phyloP scores from a whole-genome alignment of 106 monocot species.

The Iris macrosiphon region DNA sequence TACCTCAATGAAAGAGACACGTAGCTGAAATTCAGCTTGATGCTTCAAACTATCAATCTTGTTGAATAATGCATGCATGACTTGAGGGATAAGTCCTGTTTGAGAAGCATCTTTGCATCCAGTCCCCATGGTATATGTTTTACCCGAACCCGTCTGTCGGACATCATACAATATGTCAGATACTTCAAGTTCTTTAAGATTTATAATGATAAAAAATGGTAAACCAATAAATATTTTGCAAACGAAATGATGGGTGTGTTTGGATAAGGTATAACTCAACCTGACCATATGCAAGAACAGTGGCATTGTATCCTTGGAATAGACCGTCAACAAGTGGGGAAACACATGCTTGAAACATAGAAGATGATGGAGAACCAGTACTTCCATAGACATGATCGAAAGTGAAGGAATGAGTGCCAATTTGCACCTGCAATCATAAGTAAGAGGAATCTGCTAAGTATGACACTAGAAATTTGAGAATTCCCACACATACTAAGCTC shows the following conservation, averaged over 20 bases:
- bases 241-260: background rate
- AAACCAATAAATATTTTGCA: background rate
- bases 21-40: slow-evolving; percentile 84
- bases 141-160: slow-evolving; percentile 99
- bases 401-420: slow-evolving; percentile 92
- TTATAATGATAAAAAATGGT: background rate
- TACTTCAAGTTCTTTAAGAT: slow-evolving; percentile 5
- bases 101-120: slow-evolving; percentile 62
- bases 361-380: slow-evolving; percentile 61
- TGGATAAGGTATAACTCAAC: slow-evolving; percentile 22
- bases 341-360: slow-evolving; percentile 94
- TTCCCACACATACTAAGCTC: no score
- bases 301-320: slow-evolving; percentile 99
- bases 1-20: slow-evolving; percentile 98
- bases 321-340: slow-evolving; percentile 91
- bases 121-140: slow-evolving; percentile 99
- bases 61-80: slow-evolving; percentile 70
- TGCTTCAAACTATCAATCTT: slow-evolving; percentile 75
- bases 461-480: no score
- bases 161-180: slow-evolving; percentile 10
- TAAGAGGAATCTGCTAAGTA: no score
- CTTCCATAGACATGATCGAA: slow-evolving; percentile 97
- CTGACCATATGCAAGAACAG: slow-evolving; percentile 99
- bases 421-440: slow-evolving; percentile 70
- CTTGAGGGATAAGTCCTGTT: slow-evolving; percentile 78